phyloP scores from a whole-genome alignment of 2,329 filamentous ascomycete genomes.

The Colletotrichum eremochloae region DNA sequence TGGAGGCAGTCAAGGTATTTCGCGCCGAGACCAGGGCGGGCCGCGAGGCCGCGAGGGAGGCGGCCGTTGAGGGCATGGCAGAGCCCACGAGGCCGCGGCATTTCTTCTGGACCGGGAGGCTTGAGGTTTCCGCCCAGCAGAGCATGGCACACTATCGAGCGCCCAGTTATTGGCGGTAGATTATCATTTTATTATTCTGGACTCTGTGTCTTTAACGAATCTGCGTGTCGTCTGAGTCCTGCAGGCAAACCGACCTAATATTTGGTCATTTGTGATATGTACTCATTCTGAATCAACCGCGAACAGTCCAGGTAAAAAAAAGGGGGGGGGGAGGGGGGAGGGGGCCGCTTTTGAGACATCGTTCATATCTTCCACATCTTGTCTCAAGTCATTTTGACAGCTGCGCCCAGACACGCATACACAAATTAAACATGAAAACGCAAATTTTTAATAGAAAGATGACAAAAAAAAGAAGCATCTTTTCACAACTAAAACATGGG shows the following conservation, averaged over 20 bases:
- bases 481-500: neutral
- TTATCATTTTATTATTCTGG: neutral
- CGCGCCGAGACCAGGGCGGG: conserved; percentile 52
- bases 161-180: conserved; percentile 34
- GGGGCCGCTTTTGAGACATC: conserved; percentile 1
- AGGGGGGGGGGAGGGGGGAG: neutral
- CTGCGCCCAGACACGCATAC: neutral
- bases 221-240: neutral
- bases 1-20: conserved; percentile 57
- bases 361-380: conserved; percentile 11
- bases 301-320: conserved; percentile 9
- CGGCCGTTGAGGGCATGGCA: conserved; percentile 33
- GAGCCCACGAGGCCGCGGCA: conserved; percentile 44
- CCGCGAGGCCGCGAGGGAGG: conserved; percentile 44
- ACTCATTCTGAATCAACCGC: conserved; percentile 28
- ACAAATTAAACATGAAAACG: neutral
- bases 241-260: neutral
- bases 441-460: neutral
- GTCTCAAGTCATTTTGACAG: conserved; percentile 21
- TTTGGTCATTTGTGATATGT: conserved; percentile 39
- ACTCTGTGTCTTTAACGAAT: neutral
- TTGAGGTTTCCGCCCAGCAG: conserved; percentile 51
- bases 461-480: neutral
- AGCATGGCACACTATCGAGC: conserved; percentile 41
- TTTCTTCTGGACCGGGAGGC: conserved; percentile 54